phyloP scores from a whole-genome alignment of 148 eudicot species.

The Talinum fruticosum region DNA sequence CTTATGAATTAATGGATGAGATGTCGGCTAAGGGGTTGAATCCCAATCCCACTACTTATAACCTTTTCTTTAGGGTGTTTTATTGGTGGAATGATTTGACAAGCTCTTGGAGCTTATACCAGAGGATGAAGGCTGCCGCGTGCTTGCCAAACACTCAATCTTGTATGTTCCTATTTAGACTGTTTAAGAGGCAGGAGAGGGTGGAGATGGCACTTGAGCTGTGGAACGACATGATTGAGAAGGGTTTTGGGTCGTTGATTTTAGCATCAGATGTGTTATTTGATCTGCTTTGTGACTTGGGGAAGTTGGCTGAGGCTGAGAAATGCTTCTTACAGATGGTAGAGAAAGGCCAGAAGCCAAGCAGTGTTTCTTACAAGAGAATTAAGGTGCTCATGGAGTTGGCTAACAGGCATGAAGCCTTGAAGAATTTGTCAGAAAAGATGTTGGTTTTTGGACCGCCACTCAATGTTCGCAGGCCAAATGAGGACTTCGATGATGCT shows the following conservation, averaged over 20 bases:
- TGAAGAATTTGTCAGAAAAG: slow-evolving; percentile 51
- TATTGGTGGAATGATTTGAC: slow-evolving; percentile 73
- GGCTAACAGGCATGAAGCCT: slow-evolving; percentile 57
- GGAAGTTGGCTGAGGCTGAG: slow-evolving; percentile 76
- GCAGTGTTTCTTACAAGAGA: slow-evolving; percentile 72
- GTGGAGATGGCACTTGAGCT: slow-evolving; percentile 83
- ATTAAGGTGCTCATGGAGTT: slow-evolving; percentile 91
- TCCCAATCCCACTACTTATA: slow-evolving; percentile 81
- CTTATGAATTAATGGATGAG: slow-evolving; percentile 59
- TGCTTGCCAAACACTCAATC: slow-evolving; percentile 85
- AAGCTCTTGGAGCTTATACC: slow-evolving; percentile 68
- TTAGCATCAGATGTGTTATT: slow-evolving; percentile 78
- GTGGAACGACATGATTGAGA: slow-evolving; percentile 87
- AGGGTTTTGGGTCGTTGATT: slow-evolving; percentile 73
- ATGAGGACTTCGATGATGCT: slow-evolving; percentile 33
- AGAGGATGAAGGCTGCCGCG: slow-evolving; percentile 62
- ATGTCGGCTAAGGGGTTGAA: slow-evolving; percentile 58
- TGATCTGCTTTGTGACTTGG: slow-evolving; percentile 77
- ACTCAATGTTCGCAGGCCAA: slow-evolving; percentile 24
- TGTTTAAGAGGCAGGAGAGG: slow-evolving; percentile 70
- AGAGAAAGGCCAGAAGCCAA: slow-evolving; percentile 79
- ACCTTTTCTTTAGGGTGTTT: slow-evolving; percentile 66
- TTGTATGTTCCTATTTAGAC: slow-evolving; percentile 73
- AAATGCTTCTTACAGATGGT: slow-evolving; percentile 82
- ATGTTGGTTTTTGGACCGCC: slow-evolving; percentile 54